These are phyloP conservation scores for Licmophora abbreviata DNA, from an alignment of 108 stramenopile species.

Conservation along the genomic window DNA sequence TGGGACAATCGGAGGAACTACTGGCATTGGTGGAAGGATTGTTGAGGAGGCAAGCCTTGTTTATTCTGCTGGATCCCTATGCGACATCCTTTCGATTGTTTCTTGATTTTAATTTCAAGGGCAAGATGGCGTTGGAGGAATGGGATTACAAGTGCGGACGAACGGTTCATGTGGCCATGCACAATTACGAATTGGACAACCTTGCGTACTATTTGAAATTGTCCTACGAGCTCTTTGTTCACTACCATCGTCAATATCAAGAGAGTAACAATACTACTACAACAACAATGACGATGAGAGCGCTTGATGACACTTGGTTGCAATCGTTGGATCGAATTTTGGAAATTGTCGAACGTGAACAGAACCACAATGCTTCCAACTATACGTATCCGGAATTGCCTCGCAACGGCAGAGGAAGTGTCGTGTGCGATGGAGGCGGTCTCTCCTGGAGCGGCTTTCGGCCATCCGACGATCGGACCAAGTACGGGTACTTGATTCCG, in stretches of 20 bases:
- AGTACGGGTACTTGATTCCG: constrained; percentile 53
- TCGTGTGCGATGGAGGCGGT: no score
- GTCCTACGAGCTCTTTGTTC: no score
- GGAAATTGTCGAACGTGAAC: background rate
- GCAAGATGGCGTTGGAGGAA: background rate
- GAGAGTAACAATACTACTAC: no score
- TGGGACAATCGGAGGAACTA: background rate
- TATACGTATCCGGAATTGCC: constrained; percentile 46
- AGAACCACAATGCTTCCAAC: no score
- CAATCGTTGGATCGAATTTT: background rate
- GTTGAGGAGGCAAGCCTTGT: background rate
- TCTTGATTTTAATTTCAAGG: background rate
- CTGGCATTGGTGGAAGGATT: constrained; percentile 1
- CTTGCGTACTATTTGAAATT: constrained; percentile 1
- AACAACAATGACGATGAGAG: no score
- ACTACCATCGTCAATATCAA: no score
- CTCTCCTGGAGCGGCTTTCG: constrained; percentile 42
- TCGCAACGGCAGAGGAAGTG: constrained; percentile 41
- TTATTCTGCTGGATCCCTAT: background rate
- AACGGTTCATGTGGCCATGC: constrained; percentile 3
- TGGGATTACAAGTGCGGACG: constrained; percentile 4
- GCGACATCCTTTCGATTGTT: constrained; percentile 4
- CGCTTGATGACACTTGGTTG: background rate
- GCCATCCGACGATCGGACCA: constrained; percentile 47
- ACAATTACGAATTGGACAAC: constrained; percentile 7